Conservation (phyloP, 768 basidiomycete genomes). For the Leccinum sublutescens region DNA sequence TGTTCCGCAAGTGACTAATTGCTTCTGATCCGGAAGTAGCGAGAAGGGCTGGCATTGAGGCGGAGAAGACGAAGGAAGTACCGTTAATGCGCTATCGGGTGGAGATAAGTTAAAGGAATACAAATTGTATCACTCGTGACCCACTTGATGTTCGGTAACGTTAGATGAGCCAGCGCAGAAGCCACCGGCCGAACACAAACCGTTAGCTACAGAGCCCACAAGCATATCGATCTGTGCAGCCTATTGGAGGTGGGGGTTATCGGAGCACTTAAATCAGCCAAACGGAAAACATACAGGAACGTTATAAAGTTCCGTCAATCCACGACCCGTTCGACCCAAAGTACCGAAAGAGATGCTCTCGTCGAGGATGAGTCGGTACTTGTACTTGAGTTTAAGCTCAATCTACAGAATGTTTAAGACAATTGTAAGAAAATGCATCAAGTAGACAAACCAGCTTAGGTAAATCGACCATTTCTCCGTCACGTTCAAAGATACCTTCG, state of each 20-base stretch:
- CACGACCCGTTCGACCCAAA: constrained; percentile 90
- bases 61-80: constrained; percentile 93
- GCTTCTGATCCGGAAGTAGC: constrained; percentile 86
- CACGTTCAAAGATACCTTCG: constrained; percentile 95
- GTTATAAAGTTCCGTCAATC: constrained; percentile 92
- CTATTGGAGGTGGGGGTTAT: constrained; percentile 36
- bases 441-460: constrained; percentile 80
- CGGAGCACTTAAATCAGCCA: not conserved
- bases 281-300: constrained; percentile 65
- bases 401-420: constrained; percentile 49
- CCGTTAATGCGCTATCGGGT: constrained; percentile 83
- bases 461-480: constrained; percentile 88
- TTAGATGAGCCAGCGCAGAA: constrained; percentile 89
- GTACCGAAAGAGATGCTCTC: constrained; percentile 93
- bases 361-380: constrained; percentile 92
- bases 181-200: constrained; percentile 81
- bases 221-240: constrained; percentile 92
- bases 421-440: not conserved
- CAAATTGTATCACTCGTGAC: not conserved
- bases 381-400: constrained; percentile 93
- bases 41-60: constrained; percentile 87
- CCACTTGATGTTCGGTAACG: constrained; percentile 86
- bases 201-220: constrained; percentile 85
- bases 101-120: not conserved
- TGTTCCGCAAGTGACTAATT: constrained; percentile 72